A percentile compares a stretch with the other conserved stretches of the same genome.
Conservation (phyloP, 768 basidiomycete species). For the Leucocoprinus leucothites region DNA sequence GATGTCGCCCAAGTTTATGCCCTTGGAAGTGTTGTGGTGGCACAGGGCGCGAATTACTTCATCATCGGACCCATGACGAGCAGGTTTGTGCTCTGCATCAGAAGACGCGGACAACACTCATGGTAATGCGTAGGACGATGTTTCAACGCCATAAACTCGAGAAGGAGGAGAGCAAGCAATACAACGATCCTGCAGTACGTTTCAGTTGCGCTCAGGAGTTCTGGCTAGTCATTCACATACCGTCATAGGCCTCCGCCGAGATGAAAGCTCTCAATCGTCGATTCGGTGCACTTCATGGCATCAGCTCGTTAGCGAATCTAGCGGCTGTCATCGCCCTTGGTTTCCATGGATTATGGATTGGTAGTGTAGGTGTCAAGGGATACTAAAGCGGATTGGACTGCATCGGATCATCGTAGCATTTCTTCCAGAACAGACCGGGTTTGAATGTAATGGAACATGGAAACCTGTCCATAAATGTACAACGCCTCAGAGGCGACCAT, state of each 20-base stretch:
- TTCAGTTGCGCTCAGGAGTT: conserved; percentile 4
- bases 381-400: conserved; percentile 21
- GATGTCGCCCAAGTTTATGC: conserved; percentile 68
- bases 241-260: conserved; percentile 52
- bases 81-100: conserved; percentile 41
- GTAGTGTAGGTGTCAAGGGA: conserved; percentile 46
- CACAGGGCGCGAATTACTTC: conserved; percentile 61
- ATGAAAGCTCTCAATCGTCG: conserved; percentile 69
- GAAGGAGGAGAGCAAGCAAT: conserved; percentile 67
- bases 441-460: background rate
- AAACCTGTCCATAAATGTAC: background rate
- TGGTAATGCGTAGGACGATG: conserved; percentile 52
- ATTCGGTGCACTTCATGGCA: conserved; percentile 66
- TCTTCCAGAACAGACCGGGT: background rate
- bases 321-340: conserved; percentile 52
- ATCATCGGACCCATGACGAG: conserved; percentile 71
- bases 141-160: conserved; percentile 69
- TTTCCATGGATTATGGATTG: conserved; percentile 75
- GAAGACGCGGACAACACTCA: background rate
- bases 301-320: conserved; percentile 68
- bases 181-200: conserved; percentile 64
- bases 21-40: conserved; percentile 40
- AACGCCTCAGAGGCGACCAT: too few species aligned
- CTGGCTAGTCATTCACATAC: conserved; percentile 4
- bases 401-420: background rate